phyloP scores from a whole-genome alignment of 192 early-diverging fungal species.

The Backusella circina region DNA sequence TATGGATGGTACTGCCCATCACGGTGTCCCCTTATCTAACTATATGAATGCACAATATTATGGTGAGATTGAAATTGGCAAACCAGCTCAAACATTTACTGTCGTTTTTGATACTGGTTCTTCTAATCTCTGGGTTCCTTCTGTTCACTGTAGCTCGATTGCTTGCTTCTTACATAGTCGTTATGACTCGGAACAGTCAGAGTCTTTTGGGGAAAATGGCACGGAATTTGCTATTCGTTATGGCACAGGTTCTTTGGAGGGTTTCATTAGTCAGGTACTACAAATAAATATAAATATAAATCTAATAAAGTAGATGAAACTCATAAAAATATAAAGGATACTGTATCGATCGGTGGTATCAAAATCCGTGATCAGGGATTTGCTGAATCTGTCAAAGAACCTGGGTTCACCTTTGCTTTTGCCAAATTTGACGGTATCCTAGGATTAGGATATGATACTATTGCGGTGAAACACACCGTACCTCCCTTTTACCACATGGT shows the following conservation, averaged over 20 bases:
- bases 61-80: slow-evolving; percentile 83
- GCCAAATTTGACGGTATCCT: slow-evolving; percentile 98
- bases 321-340: slow-evolving; percentile 48
- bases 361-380: slow-evolving; percentile 74
- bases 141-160: slow-evolving; percentile 88
- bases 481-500: slow-evolving; percentile 96
- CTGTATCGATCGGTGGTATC: slow-evolving; percentile 71
- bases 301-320: neutral
- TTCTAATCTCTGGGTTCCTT: slow-evolving; percentile 96
- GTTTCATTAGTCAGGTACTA: slow-evolving; percentile 78
- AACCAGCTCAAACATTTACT: slow-evolving; percentile 87
- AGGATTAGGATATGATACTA: slow-evolving; percentile 86
- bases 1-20: slow-evolving; percentile 50
- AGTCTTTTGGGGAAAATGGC: slow-evolving; percentile 81
- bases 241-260: slow-evolving; percentile 90
- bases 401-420: slow-evolving; percentile 91
- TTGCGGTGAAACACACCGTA: slow-evolving; percentile 83
- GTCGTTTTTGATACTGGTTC: slow-evolving; percentile 95
- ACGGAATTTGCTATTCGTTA: slow-evolving; percentile 96
- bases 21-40: slow-evolving; percentile 82
- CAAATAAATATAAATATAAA: neutral
- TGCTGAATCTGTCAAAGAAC: slow-evolving; percentile 96
- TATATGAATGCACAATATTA: slow-evolving; percentile 98
- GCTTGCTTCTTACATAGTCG: slow-evolving; percentile 92
- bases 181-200: slow-evolving; percentile 82